Base-by-base conservation (phyloP, 805 yeast species). In the Hyphopichia homilentoma region DNA sequence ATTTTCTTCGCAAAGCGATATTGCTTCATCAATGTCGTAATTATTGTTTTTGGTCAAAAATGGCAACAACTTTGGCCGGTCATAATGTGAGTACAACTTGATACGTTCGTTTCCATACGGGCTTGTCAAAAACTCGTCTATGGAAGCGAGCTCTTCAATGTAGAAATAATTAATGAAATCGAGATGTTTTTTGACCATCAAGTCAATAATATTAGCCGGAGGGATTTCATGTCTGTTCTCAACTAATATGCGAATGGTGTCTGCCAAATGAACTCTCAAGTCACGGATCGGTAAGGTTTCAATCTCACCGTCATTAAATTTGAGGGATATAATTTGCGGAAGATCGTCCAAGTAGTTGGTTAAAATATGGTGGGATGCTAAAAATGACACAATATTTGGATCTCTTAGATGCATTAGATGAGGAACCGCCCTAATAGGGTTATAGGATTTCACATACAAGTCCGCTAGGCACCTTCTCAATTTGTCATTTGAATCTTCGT, bases 31-130 rank as follows among this genome's bases (percentile, higher is more conserved):
- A 26, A 88, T 74, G 39, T 84, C 74, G 51, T 82, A 84, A 43
- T 81, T 76, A 17, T 69, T 70, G 39, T 77, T 75, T 29, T 63
- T 65, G 43, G 71, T 73, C 36, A 90, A 59, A 52, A 79, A 88
- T 0, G 70, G 66, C n/a, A 83, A 57, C 9, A 90, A 65, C 27
- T 65, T 62, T 0, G 53, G 40, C 21, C 77, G 64, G 38, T 81
- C 78, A 50, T 68, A 85, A 38, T 74, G 71, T 0, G 88, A 76
- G 53, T 77, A 83, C 21, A 90, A 60, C 35, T 62, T 52, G 7
- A 89, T 73, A 55, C 83, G 68, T 27, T 80, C 73, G 44, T 86
- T 78, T 34, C 87, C 95, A 44, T 73, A 79, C 7, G 69, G 68
- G 14, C 65, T 64, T 4, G 75, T 68, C 30, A 77, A 49, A 21